phyloP scores from a whole-genome alignment of 2,329 filamentous ascomycete genomes.

The Stagonosporopsis cucurbitacearum region DNA sequence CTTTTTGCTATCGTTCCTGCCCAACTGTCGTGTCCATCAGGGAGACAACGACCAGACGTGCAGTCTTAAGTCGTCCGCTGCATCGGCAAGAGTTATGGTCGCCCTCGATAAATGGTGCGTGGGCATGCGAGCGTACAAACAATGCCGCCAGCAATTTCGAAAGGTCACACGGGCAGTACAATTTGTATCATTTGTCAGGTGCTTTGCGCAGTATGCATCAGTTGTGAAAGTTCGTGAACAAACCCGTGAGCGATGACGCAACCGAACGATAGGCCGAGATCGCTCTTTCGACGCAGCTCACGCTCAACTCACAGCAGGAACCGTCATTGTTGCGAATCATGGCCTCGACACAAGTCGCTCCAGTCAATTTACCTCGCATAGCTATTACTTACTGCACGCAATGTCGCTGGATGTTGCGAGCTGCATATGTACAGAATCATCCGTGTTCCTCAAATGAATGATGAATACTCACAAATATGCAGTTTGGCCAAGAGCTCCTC shows the following conservation, averaged over 20 bases:
- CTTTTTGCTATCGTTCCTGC: slow-evolving; percentile 16
- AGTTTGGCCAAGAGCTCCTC: slow-evolving; percentile 95
- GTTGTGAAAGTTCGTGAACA: background rate
- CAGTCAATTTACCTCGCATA: slow-evolving; percentile 68
- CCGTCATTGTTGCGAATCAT: slow-evolving; percentile 18
- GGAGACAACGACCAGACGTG: background rate
- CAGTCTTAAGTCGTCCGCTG: background rate
- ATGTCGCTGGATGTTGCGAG: slow-evolving; percentile 89
- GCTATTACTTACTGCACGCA: slow-evolving; percentile 94
- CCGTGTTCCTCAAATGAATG: background rate
- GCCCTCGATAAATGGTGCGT: background rate
- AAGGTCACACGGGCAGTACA: background rate
- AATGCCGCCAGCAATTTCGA: background rate
- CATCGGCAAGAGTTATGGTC: background rate
- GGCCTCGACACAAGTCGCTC: slow-evolving; percentile 32
- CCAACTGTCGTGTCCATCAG: slow-evolving; percentile 11
- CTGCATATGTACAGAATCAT: slow-evolving; percentile 72
- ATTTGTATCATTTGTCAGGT: background rate
- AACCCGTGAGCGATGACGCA: slow-evolving; percentile 8
- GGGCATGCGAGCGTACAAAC: background rate
- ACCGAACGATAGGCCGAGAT: slow-evolving; percentile 12
- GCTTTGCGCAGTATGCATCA: background rate
- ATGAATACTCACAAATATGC: background rate
- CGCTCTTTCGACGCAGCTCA: background rate
- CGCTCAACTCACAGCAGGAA: background rate